These are phyloP conservation scores for Ehretia macrophylla DNA, from an alignment of 257 asterid species.

Conservation along the genomic window DNA sequence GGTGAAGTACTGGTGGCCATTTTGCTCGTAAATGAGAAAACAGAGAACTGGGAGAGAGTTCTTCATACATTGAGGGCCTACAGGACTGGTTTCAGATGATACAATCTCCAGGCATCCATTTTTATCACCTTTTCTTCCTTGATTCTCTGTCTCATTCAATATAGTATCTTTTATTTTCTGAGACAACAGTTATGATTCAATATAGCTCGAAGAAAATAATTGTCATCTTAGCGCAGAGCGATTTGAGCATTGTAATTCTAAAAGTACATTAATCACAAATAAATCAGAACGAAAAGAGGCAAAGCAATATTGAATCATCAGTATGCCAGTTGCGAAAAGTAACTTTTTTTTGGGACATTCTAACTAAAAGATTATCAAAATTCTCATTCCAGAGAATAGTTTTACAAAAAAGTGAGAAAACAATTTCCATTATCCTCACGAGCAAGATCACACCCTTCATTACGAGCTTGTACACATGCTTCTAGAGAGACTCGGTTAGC, in stretches of 20 bases:
- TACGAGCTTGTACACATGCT: too few species aligned
- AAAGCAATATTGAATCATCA: too few species aligned
- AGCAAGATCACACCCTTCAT: too few species aligned
- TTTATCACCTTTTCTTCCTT: conserved; percentile 37
- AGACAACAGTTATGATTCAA: not conserved
- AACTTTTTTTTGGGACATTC: not conserved
- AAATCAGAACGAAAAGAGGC: too few species aligned
- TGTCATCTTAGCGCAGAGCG: too few species aligned
- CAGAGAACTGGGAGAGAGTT: conserved; percentile 32
- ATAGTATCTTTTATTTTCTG: conserved; percentile 1
- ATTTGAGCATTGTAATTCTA: too few species aligned
- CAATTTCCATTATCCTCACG: too few species aligned
- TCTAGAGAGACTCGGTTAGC: too few species aligned
- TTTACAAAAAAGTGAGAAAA: too few species aligned
- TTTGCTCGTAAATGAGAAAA: conserved; percentile 33
- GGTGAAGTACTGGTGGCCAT: conserved; percentile 10
- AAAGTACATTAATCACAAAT: too few species aligned
- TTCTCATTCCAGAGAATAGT: too few species aligned
- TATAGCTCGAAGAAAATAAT: not conserved
- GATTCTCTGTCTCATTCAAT: not conserved
- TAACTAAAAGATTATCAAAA: not conserved
- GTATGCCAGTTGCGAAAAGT: too few species aligned
- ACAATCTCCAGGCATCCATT: conserved; percentile 30
- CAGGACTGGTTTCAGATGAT: conserved; percentile 25
- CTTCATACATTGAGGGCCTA: conserved; percentile 20